Base-by-base conservation (phyloP, 495 filamentous ascomycete genomes). In the Aspergillus saccharolyticus region DNA sequence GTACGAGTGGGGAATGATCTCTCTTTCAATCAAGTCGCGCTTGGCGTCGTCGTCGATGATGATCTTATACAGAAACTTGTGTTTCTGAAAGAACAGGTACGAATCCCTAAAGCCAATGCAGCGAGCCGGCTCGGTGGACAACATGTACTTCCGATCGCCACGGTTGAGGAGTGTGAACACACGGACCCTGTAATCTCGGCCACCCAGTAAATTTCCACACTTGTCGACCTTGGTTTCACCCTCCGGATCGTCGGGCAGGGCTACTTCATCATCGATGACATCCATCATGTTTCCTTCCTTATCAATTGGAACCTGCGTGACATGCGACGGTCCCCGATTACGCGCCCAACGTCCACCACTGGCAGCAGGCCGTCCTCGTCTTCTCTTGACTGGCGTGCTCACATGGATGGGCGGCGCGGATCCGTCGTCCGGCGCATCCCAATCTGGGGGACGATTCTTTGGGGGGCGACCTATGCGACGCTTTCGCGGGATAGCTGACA, bases 31-130 rank as follows among this genome's bases (percentile, higher is more conserved):
- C 69, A 97, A 81, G 66, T 96, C 92, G 52, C 85, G 88, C 74
- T 96, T 97, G 59, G 91, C 90, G 18, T 91, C 87, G 54, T 96
- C 91, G 56, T 90, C 90, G 61, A 96, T 86, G 61, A 96, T 94
- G 65, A 97, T 94, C 76, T 97, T 97, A 79, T 90, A 91, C 18
- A 97, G 86, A 65, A 91, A 84, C 67, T 87, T 89, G 75, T 97
- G 92, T 68, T 96, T 96, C 63, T 92, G 93, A 79, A 98, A 98
- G 79, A 98, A 98, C 16, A 98, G 80, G 68, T 98, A 98, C 55
- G 89, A 94, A 74, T 98, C 94, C 53, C 94, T 78, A 80, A 98
- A 98, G 7, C 94, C 94, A 49, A 96, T 93, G 64, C 94, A 98
- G 55, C 94, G 84, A 19, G 94, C 94, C 4, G 94, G 94, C 63